Base-by-base conservation (phyloP, 139 green algal genomes). In the Chlamydomonas asymmetrica region DNA sequence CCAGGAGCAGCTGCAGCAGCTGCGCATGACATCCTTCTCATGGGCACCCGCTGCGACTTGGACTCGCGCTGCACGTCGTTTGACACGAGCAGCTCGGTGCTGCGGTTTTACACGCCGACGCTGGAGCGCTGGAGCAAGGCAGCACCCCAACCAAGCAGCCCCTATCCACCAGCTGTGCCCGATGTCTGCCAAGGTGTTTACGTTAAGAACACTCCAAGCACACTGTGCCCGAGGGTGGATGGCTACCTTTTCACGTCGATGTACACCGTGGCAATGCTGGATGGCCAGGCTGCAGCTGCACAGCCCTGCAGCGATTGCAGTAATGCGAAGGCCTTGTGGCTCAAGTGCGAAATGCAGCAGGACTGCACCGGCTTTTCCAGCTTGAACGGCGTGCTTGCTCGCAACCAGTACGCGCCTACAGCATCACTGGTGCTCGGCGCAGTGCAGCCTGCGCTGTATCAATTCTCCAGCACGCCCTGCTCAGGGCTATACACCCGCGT, bases 291-390 rank as follows among this genome's bases (percentile, higher is more conserved):
- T 32, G 25, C 3, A 5, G 45, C 71, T 25, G 27, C 16, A 4
- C 7, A 23, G 16, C 32, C 60, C 4, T 80, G 73, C 73, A 54
- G 4, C 31, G 38, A 59, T 27, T 84, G 78, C 72, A 57, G 37
- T 50, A 57, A 80, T 57, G 52, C 35, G 31, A 5, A 57, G 23
- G 59, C 57, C 7, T 41, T 78, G 0, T 73, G 62, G 3, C 20
- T 31, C 2, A 22, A 22, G 0, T 85, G 80, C 64, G 60, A 68
- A 25, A 56, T 37, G 2, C 38, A 62, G 40, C 34, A 10, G 52
- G n/a, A 3, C 39, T 85, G 80, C 45, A 40, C 63, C 31, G 80
- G 74, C 8, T 85, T 85, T 40, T 71, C 41, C 70, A 72, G 76
- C 63, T 73, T 76, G 45, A 74, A 85, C 41, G 80, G 80, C 3